A percentile compares a stretch with the other conserved stretches of the same genome.
Evolutionary conservation across 768 basidiomycete genomes (phyloP).

Genomic region (Phaffia tasmanica): DNA sequence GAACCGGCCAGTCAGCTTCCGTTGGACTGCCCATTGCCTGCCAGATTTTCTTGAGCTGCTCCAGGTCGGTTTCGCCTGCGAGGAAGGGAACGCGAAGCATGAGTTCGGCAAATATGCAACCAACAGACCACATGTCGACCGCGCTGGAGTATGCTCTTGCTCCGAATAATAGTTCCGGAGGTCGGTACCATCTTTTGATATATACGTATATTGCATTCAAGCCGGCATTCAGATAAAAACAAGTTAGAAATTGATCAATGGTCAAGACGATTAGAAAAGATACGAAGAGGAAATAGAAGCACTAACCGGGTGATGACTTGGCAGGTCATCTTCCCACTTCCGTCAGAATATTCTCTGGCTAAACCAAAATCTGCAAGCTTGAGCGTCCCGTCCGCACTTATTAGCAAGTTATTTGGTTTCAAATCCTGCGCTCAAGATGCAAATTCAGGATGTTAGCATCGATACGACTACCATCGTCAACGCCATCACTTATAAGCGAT

Average conservation of each 20-base stretch:
- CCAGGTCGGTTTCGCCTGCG: constrained; percentile 90
- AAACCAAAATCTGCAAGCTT: constrained; percentile 99
- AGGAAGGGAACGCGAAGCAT: constrained; percentile 94
- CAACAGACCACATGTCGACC: constrained; percentile 94
- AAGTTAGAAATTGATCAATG: background rate
- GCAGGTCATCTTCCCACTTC: constrained; percentile 90
- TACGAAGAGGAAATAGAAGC: constrained; percentile 5
- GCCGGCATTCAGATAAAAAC: background rate
- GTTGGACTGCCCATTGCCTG: constrained; percentile 90
- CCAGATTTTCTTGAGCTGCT: constrained; percentile 88
- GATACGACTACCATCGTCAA: background rate
- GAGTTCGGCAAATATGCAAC: constrained; percentile 94
- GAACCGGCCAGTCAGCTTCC: constrained; percentile 93
- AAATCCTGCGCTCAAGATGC: constrained; percentile 55
- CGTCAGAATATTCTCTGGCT: constrained; percentile 89
- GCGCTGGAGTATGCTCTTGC: constrained; percentile 79
- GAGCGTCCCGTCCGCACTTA: constrained; percentile 76
- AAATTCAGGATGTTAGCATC: background rate
- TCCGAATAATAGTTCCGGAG: constrained; percentile 88
- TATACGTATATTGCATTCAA: too few species aligned
- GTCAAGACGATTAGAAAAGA: background rate
- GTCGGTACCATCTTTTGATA: constrained; percentile 77
- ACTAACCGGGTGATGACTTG: constrained; percentile 91
- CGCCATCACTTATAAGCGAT: background rate
- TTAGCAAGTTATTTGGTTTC: constrained; percentile 96